Conservation (phyloP, 768 basidiomycete species). For the Leccinum aurantiacum region DNA sequence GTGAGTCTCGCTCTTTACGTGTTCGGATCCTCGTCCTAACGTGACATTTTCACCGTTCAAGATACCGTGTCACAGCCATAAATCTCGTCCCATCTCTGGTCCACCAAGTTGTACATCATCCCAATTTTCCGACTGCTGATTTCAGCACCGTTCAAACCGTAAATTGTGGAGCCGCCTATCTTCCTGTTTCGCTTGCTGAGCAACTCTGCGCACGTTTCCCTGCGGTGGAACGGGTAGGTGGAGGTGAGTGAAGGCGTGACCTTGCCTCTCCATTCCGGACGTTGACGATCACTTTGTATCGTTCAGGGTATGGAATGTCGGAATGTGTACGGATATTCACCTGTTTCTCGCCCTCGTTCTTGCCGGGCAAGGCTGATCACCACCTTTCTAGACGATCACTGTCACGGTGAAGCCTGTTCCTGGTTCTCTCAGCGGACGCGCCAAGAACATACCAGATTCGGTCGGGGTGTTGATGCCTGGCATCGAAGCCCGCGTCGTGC, state of each 20-base stretch:
- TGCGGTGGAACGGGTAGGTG: slow-evolving; percentile 33
- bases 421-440: slow-evolving; percentile 46
- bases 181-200: slow-evolving; percentile 53
- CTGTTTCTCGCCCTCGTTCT: not conserved
- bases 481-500: slow-evolving; percentile 60
- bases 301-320: slow-evolving; percentile 68
- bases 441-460: slow-evolving; percentile 41
- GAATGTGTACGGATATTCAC: slow-evolving; percentile 51
- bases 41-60: slow-evolving; percentile 24
- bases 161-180: slow-evolving; percentile 63
- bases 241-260: slow-evolving; percentile 41
- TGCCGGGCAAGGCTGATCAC: not conserved
- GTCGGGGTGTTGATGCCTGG: slow-evolving; percentile 64
- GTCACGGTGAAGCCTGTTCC: slow-evolving; percentile 44
- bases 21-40: not conserved
- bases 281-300: slow-evolving; percentile 4
- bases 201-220: slow-evolving; percentile 42
- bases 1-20: slow-evolving; percentile 37
- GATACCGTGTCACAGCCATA: slow-evolving; percentile 54
- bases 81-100: slow-evolving; percentile 61
- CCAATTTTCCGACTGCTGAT: slow-evolving; percentile 44
- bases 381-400: slow-evolving; percentile 50
- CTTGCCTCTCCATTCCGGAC: not conserved
- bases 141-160: slow-evolving; percentile 48
- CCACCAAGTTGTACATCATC: slow-evolving; percentile 64